Conservation (phyloP, 768 basidiomycete species). For the Amanita rimosa region DNA sequence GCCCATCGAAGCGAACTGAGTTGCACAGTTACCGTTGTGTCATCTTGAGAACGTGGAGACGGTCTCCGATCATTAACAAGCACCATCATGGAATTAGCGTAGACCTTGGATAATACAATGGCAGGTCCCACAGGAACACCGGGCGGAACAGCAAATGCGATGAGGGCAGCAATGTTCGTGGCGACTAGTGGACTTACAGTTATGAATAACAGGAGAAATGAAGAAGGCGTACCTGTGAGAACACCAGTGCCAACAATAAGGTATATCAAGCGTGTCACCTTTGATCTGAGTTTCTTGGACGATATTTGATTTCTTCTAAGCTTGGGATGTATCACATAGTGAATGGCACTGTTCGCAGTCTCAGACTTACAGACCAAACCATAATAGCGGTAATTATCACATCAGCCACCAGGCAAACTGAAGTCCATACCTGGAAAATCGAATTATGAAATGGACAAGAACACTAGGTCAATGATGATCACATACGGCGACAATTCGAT, state of each 20-base stretch:
- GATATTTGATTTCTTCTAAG: constrained; percentile 15
- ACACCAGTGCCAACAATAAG: constrained; percentile 23
- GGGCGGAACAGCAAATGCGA: too few species aligned
- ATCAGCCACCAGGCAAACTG: constrained; percentile 19
- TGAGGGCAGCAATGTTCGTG: too few species aligned
- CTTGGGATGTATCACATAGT: not conserved
- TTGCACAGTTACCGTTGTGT: too few species aligned
- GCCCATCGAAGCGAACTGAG: not conserved
- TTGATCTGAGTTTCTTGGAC: constrained; percentile 14
- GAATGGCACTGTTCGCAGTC: not conserved
- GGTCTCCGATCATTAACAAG: too few species aligned
- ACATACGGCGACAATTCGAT: not conserved
- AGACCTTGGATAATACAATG: too few species aligned
- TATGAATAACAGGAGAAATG: not conserved
- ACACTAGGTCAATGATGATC: not conserved
- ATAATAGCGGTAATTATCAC: constrained; percentile 18
- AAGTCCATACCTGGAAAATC: constrained; percentile 16
- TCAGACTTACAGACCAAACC: constrained; percentile 19
- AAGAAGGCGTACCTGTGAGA: constrained; percentile 15
- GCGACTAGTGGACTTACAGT: constrained; percentile 17
- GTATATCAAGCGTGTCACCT: constrained; percentile 19
- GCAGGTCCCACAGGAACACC: too few species aligned
- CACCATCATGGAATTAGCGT: too few species aligned
- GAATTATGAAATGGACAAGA: not conserved
- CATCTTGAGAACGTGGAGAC: too few species aligned